These are phyloP conservation scores for Alternaria gaisen DNA, from an alignment of 2,329 filamentous ascomycete genomes.

Conservation along the genomic window DNA sequence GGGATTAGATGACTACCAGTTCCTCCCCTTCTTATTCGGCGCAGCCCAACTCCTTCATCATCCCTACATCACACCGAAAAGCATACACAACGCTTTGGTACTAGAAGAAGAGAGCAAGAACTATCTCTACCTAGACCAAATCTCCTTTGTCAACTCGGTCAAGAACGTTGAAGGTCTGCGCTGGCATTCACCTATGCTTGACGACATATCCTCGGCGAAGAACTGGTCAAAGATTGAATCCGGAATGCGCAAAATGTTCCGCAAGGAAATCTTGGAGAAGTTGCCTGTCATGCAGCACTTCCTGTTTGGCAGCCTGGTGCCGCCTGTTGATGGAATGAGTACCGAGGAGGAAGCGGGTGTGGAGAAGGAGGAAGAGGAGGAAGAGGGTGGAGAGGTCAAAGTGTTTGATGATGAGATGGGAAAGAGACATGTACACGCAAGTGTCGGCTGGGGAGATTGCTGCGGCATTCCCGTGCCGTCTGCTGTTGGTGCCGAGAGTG, in stretches of 20 bases:
- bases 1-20: slow-evolving; percentile 64
- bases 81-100: slow-evolving; percentile 85
- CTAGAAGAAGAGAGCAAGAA: slow-evolving; percentile 86
- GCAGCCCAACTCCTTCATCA: slow-evolving; percentile 71
- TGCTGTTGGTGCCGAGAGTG: slow-evolving; percentile 87
- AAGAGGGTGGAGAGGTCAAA: slow-evolving; percentile 62
- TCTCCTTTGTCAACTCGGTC: slow-evolving; percentile 92
- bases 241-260: slow-evolving; percentile 97
- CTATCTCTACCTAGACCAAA: slow-evolving; percentile 91
- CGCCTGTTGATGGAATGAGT: slow-evolving; percentile 83
- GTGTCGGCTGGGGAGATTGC: slow-evolving; percentile 85
- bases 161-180: slow-evolving; percentile 94
- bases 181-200: slow-evolving; percentile 98
- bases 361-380: slow-evolving; percentile 51
- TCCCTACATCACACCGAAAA: slow-evolving; percentile 58
- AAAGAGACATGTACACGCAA: slow-evolving; percentile 75
- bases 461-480: slow-evolving; percentile 98
- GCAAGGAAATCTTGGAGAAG: slow-evolving; percentile 90
- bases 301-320: slow-evolving; percentile 85
- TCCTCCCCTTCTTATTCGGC: slow-evolving; percentile 62
- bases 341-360: slow-evolving; percentile 62
- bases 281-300: slow-evolving; percentile 99
- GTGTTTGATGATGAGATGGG: slow-evolving; percentile 69
- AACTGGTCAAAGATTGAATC: slow-evolving; percentile 91
- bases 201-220: slow-evolving; percentile 92